Base-by-base conservation (phyloP, 371 early-diverging fungal genomes). In the Cokeromyces recurvatus region DNA sequence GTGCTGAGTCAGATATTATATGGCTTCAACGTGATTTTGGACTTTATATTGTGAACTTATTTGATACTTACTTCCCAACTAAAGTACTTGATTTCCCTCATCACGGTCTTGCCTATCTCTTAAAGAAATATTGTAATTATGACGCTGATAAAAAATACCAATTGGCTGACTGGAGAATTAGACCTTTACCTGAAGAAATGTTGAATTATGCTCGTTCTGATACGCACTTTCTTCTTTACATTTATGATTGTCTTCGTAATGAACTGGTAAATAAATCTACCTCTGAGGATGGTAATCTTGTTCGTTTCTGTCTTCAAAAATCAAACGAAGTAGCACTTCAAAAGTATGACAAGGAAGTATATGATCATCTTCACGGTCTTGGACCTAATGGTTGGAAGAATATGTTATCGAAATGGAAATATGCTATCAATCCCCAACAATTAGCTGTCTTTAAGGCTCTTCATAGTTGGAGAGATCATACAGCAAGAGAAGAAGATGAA, bases 21-120 rank as follows among this genome's bases (percentile, higher is more conserved):
- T 98, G 99, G 99, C 79, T 98, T 38, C 99, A 98, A 67, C 79
- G 90, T 14, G 99, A 98, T 62, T 94, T 98, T 65, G 95, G 96
- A 14, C 66, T 95, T 3, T 98, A 97, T 52, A 72, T 98, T 43
- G 97, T 97, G 14, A 89, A 91, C 49, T 59, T 98, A 15, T 97
- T 97, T 67, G 99, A 98, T 71, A 97, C 99, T 0, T 97, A 86
- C 62, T 91, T 91, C 51, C 97, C 97, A 9, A 84, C 95, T 2
- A 78, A 91, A 34, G 71, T 85, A 19, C 76, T 97, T 10, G 70
- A 74, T 45, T 71, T 87, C 48, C 79, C 74, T 45, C 66, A 74
- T 34, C 90, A 94, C 50, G 82, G 92, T 34, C 77, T 95, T 23
- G 92, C 92, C 0, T 89, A 80, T 57, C 62, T 98, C 27, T 66